phyloP scores from a whole-genome alignment of 2,329 filamentous ascomycete species.

The Cytospora piceae region DNA sequence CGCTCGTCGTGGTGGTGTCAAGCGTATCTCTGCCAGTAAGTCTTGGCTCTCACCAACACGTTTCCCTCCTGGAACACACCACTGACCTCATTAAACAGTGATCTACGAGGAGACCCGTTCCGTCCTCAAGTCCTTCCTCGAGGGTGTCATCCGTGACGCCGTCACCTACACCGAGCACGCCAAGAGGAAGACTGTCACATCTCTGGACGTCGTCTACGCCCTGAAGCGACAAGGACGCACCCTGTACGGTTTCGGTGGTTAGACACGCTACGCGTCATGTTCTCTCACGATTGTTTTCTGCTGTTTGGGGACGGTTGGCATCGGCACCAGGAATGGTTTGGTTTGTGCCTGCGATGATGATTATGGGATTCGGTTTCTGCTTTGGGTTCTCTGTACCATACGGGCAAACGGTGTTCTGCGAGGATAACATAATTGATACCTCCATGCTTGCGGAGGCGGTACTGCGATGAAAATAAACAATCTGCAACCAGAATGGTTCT shows the following conservation, averaged over 20 bases:
- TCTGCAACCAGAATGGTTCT: background rate
- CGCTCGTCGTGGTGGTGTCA: slow-evolving; percentile 98
- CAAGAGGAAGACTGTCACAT: slow-evolving; percentile 80
- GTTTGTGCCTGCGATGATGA: slow-evolving; percentile 36
- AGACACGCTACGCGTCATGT: slow-evolving; percentile 44
- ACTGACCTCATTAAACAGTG: slow-evolving; percentile 50
- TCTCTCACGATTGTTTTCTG: slow-evolving; percentile 32
- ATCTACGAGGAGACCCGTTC: slow-evolving; percentile 84
- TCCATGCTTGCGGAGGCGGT: slow-evolving; percentile 27
- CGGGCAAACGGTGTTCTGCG: slow-evolving; percentile 36
- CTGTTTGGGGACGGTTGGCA: slow-evolving; percentile 30
- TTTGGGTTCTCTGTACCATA: slow-evolving; percentile 36
- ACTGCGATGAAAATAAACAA: slow-evolving; percentile 18
- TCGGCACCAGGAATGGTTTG: slow-evolving; percentile 30
- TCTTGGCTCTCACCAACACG: slow-evolving; percentile 31
- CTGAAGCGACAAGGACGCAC: slow-evolving; percentile 74
- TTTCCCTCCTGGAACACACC: background rate
- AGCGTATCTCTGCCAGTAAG: slow-evolving; percentile 97
- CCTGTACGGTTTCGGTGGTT: slow-evolving; percentile 90
- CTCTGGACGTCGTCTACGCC: slow-evolving; percentile 69
- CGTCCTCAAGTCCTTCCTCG: slow-evolving; percentile 83
- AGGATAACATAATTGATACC: slow-evolving; percentile 36
- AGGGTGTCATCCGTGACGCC: slow-evolving; percentile 78
- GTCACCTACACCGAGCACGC: slow-evolving; percentile 84
- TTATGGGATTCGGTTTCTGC: slow-evolving; percentile 36